Conservation (phyloP, 2,329 filamentous ascomycete genomes). For the Neopestalotiopsis sp. region DNA sequence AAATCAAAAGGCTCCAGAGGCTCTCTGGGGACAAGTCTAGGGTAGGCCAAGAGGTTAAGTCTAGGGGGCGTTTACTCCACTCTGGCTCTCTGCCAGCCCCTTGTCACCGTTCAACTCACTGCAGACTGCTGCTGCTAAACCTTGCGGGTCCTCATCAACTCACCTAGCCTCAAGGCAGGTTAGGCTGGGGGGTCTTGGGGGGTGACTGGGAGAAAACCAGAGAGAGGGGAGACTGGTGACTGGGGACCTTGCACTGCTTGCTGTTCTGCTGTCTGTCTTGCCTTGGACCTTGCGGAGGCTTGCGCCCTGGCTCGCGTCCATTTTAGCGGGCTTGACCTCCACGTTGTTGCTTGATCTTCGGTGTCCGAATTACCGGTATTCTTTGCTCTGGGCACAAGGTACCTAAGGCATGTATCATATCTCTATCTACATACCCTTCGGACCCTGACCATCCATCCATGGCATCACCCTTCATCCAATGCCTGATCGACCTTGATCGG, state of each 20-base stretch:
- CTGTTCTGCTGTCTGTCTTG: too few species aligned
- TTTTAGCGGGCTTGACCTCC: constrained; percentile 1
- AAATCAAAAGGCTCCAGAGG: neutral
- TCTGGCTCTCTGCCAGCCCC: neutral
- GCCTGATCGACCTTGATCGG: neutral
- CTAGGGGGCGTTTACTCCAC: neutral
- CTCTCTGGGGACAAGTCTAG: neutral
- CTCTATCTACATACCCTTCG: neutral
- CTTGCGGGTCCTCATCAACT: neutral
- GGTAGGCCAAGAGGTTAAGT: neutral
- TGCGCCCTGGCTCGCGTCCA: neutral
- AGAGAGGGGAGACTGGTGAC: neutral
- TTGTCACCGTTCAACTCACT: neutral
- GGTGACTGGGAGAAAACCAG: too few species aligned
- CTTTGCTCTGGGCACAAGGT: neutral
- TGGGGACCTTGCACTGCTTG: neutral
- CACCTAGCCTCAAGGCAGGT: too few species aligned
- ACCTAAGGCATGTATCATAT: neutral
- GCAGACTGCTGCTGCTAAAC: constrained; percentile 6
- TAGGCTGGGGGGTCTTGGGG: too few species aligned
- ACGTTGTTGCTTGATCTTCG: constrained; percentile 1
- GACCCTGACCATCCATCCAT: neutral
- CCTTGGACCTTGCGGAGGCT: neutral
- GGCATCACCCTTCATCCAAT: neutral
- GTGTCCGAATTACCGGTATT: constrained; percentile 4